phyloP scores from a whole-genome alignment of 1,284 basidiomycete genomes.

The Cryptococcus hybrid region DNA sequence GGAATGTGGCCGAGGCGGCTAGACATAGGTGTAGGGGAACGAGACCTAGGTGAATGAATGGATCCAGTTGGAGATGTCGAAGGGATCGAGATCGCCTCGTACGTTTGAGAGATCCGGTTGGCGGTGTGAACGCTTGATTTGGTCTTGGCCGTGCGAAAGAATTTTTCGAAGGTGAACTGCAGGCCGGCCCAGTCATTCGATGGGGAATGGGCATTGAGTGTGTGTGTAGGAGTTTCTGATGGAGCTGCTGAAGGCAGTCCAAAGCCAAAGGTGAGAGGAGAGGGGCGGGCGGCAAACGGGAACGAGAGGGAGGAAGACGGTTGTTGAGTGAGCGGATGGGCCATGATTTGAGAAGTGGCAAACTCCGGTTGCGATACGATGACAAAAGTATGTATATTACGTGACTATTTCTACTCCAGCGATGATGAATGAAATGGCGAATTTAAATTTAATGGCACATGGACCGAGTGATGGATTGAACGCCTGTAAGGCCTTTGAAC shows the following conservation, averaged over 20 bases:
- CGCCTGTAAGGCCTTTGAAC: neutral
- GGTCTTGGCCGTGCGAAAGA: too few species aligned
- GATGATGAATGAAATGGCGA: neutral
- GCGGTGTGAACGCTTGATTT: neutral
- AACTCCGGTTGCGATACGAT: neutral
- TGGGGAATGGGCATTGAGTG: constrained; percentile 5
- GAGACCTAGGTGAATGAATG: too few species aligned
- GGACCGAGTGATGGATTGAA: neutral
- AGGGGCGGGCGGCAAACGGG: constrained; percentile 35
- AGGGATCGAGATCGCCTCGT: constrained; percentile 23
- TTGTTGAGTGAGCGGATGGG: constrained; percentile 45
- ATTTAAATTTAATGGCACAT: neutral
- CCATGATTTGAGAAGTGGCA: constrained; percentile 23
- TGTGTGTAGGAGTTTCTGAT: constrained; percentile 4
- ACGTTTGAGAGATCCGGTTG: constrained; percentile 16
- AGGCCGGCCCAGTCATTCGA: constrained; percentile 7
- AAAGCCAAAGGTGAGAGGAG: constrained; percentile 41
- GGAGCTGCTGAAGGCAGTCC: constrained; percentile 20
- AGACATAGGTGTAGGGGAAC: too few species aligned
- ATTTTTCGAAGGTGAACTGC: too few species aligned
- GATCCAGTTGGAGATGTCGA: constrained; percentile 26
- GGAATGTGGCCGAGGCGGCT: neutral
- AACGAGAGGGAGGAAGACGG: constrained; percentile 41
- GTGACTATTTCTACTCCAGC: neutral
- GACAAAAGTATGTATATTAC: neutral